Evolutionary conservation across 2,329 filamentous ascomycete genomes (phyloP), one percentile per base, ranked within the genome.

Genomic region (Diaporthe amygdali): DNA sequence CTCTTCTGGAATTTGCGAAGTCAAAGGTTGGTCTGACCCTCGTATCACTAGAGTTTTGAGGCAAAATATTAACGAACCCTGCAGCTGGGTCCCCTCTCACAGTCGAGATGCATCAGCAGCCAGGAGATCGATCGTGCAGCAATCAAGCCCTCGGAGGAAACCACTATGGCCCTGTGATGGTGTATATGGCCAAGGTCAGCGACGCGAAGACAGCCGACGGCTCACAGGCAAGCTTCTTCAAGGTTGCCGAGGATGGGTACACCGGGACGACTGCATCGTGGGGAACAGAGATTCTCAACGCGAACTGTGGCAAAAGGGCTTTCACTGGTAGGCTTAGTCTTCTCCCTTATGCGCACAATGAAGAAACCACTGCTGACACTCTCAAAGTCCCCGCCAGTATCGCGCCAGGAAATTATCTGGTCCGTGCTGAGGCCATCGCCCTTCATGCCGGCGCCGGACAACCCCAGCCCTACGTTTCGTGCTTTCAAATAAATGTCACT

Each of bases 111-210:
- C 87, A 89, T 79, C 83, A 85, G 30, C 71, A 72, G 67, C 74
- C 73, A 55, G 73, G 71, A 59, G 84, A 87, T 75, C 82, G 86
- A 52, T 78, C 74, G 37, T 88, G 86, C 75, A 74, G 74, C 25
- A 82, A 79, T 55, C 83, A 87, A 73, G 87, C 86, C 27, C 87
- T 89, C 66, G 87, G 87, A 37, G 87, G 87, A 41, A 83, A 83
- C 49, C 87, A 89, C 78, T 87, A 85, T 74, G 86, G 87, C 12
- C 87, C 87, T 1, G 85, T 89, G 41, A 82, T 87, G 61, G 81
- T 87, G 1, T 88, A 88, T 77, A 80, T 88, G 69, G 83, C 82
- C 76, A 84, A 86, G 73, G 87, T 89, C 25, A 72, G 79, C 32
- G 83, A 88, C 75, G 83, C 87, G 5, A 77, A 81, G 39, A 83